A percentile compares a stretch with the other conserved stretches of the same genome.
phyloP scores from a whole-genome alignment of 768 basidiomycete species.

The Stropharia rugosoannulata region DNA sequence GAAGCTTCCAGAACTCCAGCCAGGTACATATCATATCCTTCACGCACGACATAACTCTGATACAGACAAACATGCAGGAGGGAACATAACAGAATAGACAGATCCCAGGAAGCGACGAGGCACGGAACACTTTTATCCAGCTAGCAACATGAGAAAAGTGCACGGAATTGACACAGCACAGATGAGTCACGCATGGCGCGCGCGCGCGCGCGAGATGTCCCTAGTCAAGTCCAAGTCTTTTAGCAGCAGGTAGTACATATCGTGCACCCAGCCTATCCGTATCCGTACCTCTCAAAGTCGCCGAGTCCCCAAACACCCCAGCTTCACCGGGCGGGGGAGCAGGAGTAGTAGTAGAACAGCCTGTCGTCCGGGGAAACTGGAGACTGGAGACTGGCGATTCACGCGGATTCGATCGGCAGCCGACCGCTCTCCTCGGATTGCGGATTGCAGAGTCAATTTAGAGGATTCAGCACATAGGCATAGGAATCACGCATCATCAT shows the following conservation, averaged over 20 bases:
- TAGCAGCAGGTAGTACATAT: no score
- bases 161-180: no score
- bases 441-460: background rate
- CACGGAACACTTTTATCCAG: background rate
- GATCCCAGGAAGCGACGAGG: constrained; percentile 9
- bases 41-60: constrained; percentile 12
- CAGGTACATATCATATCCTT: constrained; percentile 9
- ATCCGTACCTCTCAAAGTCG: no score
- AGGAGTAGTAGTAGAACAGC: background rate
- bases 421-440: background rate
- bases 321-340: no score
- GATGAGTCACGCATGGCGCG: background rate
- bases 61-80: background rate
- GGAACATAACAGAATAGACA: background rate
- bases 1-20: constrained; percentile 6
- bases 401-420: background rate
- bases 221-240: no score
- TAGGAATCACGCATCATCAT: no score
- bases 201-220: no score
- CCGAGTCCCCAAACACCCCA: no score
- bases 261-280: no score
- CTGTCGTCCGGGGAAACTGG: background rate
- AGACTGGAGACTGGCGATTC: no score
- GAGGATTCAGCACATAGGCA: background rate
- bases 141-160: no score